phyloP scores from a whole-genome alignment of 2,329 filamentous ascomycete genomes.

The Clathrospora elynae region DNA sequence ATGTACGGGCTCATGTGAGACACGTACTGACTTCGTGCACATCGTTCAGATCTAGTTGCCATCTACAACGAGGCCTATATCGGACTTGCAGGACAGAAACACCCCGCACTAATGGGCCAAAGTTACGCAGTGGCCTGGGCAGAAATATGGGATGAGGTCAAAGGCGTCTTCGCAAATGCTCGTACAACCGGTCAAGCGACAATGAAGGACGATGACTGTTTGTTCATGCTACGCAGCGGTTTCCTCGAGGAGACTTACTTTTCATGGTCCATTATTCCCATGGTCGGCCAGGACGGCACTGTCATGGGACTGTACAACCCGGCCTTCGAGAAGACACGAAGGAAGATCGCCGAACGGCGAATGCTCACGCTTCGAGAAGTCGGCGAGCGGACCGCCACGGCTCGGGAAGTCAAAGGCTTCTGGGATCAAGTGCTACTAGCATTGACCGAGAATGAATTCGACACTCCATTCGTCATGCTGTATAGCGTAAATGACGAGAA shows the following conservation, averaged over 20 bases:
- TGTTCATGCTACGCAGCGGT: slow-evolving; percentile 72
- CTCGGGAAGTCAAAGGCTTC: slow-evolving; percentile 73
- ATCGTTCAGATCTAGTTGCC: slow-evolving; percentile 66
- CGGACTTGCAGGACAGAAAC: slow-evolving; percentile 75
- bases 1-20: too few relatives aligned
- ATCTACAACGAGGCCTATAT: slow-evolving; percentile 75
- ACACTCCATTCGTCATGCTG: slow-evolving; percentile 76
- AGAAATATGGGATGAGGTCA: slow-evolving; percentile 75
- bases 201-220: slow-evolving; percentile 81
- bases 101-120: slow-evolving; percentile 75
- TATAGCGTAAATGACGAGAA: slow-evolving; percentile 75
- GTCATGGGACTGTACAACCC: slow-evolving; percentile 81
- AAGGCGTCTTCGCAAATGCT: slow-evolving; percentile 70
- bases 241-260: slow-evolving; percentile 82
- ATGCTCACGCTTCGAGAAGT: slow-evolving; percentile 81
- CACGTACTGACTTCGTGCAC: too few relatives aligned
- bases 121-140: slow-evolving; percentile 71
- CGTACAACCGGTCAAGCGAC: slow-evolving; percentile 74
- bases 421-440: slow-evolving; percentile 73
- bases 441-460: slow-evolving; percentile 73
- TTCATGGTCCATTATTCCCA: slow-evolving; percentile 79
- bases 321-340: slow-evolving; percentile 78
- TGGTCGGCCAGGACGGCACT: slow-evolving; percentile 74
- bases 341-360: slow-evolving; percentile 76
- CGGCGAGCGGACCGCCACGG: slow-evolving; percentile 73